A percentile compares a stretch with the other conserved stretches of the same genome.
phyloP scores from a whole-genome alignment of 2,329 filamentous ascomycete genomes.

The Fonsecaea erecta region DNA sequence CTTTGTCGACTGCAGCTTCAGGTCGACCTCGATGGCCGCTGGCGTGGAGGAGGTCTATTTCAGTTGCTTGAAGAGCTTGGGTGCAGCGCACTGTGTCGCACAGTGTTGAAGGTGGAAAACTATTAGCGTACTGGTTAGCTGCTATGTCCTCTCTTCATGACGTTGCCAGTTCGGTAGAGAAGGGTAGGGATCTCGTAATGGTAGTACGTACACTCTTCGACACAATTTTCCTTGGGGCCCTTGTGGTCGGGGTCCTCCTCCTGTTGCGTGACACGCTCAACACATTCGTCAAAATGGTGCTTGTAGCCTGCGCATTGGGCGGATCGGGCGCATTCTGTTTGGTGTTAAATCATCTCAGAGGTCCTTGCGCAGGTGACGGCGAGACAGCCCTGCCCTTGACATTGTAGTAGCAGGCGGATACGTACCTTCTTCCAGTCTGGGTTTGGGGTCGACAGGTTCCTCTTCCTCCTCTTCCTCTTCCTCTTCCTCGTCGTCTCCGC shows the following conservation, averaged over 20 bases:
- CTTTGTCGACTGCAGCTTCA: neutral
- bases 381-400: neutral
- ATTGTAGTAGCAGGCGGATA: conserved; percentile 40
- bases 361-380: neutral
- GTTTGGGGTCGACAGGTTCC: conserved; percentile 83
- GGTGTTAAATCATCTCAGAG: neutral
- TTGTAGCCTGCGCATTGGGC: conserved; percentile 83
- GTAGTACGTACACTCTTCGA: conserved; percentile 89
- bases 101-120: conserved; percentile 99
- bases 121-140: conserved; percentile 46
- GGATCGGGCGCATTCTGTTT: conserved; percentile 84
- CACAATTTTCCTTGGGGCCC: conserved; percentile 87
- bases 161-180: conserved; percentile 4
- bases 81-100: conserved; percentile 87
- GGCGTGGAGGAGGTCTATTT: conserved; percentile 66
- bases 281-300: conserved; percentile 98
- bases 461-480: conserved; percentile 84
- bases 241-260: conserved; percentile 72
- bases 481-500: conserved; percentile 74
- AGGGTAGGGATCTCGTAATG: neutral
- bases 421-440: conserved; percentile 89
- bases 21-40: neutral
- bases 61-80: conserved; percentile 91
- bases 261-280: conserved; percentile 80
- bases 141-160: neutral